Evolutionary conservation across 345 rosid species (phyloP).

Genomic region (Bruguiera sexangula): DNA sequence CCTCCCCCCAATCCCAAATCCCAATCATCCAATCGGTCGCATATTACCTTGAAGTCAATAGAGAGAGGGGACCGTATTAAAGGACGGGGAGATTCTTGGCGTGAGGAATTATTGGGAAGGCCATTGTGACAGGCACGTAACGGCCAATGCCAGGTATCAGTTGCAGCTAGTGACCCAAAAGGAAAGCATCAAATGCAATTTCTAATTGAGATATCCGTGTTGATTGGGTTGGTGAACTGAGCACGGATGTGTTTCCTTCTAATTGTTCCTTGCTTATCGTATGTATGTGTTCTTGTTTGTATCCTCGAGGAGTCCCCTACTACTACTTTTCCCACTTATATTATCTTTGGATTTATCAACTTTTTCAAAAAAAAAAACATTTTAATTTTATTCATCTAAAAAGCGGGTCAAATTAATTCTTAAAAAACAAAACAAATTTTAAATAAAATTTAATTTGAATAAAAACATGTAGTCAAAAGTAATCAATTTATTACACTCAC

Average conservation of each 20-base stretch:
- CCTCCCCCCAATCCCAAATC: background rate
- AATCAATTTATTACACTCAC: too few species aligned
- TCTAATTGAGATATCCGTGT: background rate
- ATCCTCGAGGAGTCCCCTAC: conserved; percentile 1
- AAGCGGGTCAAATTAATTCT: too few species aligned
- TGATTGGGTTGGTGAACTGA: background rate
- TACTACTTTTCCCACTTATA: conserved; percentile 11
- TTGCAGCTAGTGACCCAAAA: conserved; percentile 20
- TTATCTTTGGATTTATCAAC: conserved; percentile 1
- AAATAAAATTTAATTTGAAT: too few species aligned
- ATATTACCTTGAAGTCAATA: background rate
- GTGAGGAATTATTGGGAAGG: conserved; percentile 16
- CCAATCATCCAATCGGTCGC: background rate
- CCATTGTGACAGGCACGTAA: conserved; percentile 27
- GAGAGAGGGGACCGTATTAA: background rate
- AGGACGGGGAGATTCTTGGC: conserved; percentile 27
- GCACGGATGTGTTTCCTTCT: background rate
- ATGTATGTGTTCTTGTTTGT: background rate
- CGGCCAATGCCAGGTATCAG: conserved; percentile 17
- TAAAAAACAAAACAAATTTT: too few species aligned
- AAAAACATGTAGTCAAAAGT: too few species aligned
- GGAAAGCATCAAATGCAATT: conserved; percentile 26
- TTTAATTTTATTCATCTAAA: too few species aligned
- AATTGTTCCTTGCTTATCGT: conserved; percentile 8
- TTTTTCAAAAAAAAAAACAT: too few species aligned